Evolutionary conservation across 352 stramenopile species (phyloP), one percentile per base, ranked within the genome.

Genomic region (Phytophthora multivora): DNA sequence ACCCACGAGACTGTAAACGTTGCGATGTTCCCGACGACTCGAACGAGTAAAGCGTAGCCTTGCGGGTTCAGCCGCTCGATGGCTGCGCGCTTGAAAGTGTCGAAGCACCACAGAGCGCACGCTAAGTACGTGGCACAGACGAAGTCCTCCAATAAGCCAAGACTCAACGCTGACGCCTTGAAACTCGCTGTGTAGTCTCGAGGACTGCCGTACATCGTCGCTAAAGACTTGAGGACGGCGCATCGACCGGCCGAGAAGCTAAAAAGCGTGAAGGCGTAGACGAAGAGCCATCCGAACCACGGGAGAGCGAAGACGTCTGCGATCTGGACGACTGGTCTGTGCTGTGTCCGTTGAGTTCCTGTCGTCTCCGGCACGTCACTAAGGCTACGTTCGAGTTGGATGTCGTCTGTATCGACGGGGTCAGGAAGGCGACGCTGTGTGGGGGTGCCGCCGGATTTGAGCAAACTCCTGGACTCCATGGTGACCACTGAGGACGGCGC

Each of bases 81-180:
- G 12, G 38, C 21, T 10, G 15, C 10, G 15, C 23, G 10, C 35
- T 70, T 66, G 1, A 51, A n/a, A 10, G 42, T 64, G n/a, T 75
- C 70, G 36, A 63, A 56, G 4, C 66, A 11, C 66, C 66, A 79
- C n/a, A 79, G 28, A 0, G 35, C 21, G 26, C 49, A 56, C 5
- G 36, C 50, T 1, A 79, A 61, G 23, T 73, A 79, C 16, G 54
- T 67, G 12, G 63, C 50, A 25, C 70, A 79, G 41, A 75, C 61
- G 15, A 73, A 66, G 35, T 79, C 70, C 33, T 79, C 70, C 25
- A 68, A 10, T 25, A 63, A 40, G 8, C 66, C 66, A 19, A 76
- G 51, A 33, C 50, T 30, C 23, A 79, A 23, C 7, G 46, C 54
- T 12, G 56, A 33, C 0, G 47, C 10, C 39, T 67, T 67, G 36